Evolutionary conservation across 805 yeast species (phyloP).

Genomic region (Saccharomycopsis sp.): DNA sequence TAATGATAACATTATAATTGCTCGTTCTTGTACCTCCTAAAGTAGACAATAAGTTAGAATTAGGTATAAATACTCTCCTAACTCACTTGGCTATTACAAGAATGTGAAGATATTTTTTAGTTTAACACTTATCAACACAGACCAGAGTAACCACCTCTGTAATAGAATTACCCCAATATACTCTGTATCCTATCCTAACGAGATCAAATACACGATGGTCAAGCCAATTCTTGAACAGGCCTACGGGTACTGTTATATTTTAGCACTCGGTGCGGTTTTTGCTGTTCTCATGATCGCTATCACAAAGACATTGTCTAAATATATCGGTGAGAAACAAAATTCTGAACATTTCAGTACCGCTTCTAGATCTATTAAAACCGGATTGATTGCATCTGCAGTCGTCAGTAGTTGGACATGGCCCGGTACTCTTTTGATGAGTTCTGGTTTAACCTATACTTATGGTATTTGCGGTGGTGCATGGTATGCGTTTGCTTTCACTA

Average conservation of each 20-base stretch:
- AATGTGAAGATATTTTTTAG: too few relatives aligned
- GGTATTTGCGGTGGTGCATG: constrained; percentile 30
- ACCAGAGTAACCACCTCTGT: too few relatives aligned
- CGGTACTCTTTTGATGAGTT: constrained; percentile 27
- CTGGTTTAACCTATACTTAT: constrained; percentile 27
- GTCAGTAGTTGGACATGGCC: constrained; percentile 37
- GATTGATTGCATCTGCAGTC: constrained; percentile 37
- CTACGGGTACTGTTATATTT: constrained; percentile 36
- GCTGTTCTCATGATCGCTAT: constrained; percentile 35
- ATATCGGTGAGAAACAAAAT: constrained; percentile 34
- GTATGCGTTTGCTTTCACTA: constrained; percentile 26
- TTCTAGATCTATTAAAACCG: constrained; percentile 36
- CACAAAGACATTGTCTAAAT: constrained; percentile 30
- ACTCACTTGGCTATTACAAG: neutral
- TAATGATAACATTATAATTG: neutral
- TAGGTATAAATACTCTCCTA: neutral
- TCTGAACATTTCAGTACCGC: constrained; percentile 41
- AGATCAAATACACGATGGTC: constrained; percentile 1
- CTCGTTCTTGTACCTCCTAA: neutral
- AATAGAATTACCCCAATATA: too few relatives aligned
- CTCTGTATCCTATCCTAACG: neutral
- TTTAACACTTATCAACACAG: too few relatives aligned
- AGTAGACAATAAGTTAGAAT: neutral
- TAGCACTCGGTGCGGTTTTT: constrained; percentile 39
- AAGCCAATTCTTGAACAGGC: constrained; percentile 29